These are phyloP conservation scores for Pleodorina starrii DNA, from an alignment of 139 green algal species.

Conservation along the genomic window DNA sequence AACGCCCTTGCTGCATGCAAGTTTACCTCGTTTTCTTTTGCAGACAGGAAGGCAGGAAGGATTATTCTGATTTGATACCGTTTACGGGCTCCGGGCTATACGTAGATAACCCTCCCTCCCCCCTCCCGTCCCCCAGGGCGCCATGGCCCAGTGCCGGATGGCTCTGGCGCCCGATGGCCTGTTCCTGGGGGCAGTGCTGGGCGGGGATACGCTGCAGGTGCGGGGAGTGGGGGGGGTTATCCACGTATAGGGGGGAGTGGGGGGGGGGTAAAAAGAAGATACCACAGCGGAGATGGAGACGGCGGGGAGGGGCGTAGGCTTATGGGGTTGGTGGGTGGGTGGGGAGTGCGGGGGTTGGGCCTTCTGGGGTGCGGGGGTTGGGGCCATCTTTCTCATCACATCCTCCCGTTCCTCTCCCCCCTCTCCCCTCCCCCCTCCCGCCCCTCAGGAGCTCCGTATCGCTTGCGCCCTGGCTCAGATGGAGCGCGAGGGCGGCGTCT, in stretches of 20 bases:
- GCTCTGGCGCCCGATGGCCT: slow-evolving; percentile 82
- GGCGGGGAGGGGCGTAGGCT: no score
- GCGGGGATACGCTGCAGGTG: slow-evolving; percentile 81
- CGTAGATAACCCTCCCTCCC: background rate
- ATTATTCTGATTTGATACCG: no score
- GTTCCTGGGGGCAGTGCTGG: slow-evolving; percentile 80
- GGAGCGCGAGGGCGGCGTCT: slow-evolving; percentile 81
- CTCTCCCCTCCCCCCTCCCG: background rate
- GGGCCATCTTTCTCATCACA: no score
- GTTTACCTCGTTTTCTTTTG: no score
- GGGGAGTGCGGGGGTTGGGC: no score
- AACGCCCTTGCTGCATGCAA: no score
- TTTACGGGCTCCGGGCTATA: no score
- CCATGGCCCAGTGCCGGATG: slow-evolving; percentile 69
- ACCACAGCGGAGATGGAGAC: no score
- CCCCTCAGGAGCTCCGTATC: slow-evolving; percentile 77
- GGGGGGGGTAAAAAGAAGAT: background rate
- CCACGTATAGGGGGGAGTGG: background rate
- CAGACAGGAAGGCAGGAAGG: no score
- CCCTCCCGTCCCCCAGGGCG: slow-evolving; percentile 49
- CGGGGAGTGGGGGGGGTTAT: background rate
- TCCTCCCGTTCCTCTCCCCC: background rate
- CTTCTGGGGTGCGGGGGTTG: no score
- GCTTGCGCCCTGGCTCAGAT: slow-evolving; percentile 80
- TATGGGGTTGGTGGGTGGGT: no score